These are phyloP conservation scores for Ulota crispa DNA, from an alignment of 225 moss, liverwort and hornwort species.

Conservation along the genomic window DNA sequence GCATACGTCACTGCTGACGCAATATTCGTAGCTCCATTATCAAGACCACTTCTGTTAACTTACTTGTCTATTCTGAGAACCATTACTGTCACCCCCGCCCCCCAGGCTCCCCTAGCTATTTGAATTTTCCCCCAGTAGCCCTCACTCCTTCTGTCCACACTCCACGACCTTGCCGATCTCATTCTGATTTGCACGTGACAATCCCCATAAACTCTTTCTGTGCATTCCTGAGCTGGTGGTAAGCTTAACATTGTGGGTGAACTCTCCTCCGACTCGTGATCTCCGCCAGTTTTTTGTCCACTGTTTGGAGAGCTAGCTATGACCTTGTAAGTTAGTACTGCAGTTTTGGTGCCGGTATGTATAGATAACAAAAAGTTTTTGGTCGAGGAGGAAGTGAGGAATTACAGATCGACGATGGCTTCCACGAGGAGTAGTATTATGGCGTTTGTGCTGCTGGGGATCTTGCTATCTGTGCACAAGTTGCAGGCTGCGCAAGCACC, in stretches of 20 bases:
- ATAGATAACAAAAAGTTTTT: neutral
- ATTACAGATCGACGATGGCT: neutral
- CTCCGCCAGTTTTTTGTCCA: neutral
- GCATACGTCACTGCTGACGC: neutral
- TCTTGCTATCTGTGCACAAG: neutral
- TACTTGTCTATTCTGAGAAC: neutral
- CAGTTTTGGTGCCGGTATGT: neutral
- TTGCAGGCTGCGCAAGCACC: conserved; percentile 33
- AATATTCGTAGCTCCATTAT: neutral
- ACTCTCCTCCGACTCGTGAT: neutral
- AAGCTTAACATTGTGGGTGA: too few relatives aligned
- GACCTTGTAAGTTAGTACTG: neutral
- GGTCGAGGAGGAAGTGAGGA: neutral
- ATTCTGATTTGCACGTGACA: neutral
- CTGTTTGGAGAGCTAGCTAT: neutral
- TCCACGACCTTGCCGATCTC: neutral
- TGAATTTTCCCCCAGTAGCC: neutral
- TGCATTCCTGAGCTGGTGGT: neutral
- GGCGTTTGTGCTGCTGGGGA: neutral
- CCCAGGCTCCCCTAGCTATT: conserved; percentile 2
- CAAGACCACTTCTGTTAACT: neutral
- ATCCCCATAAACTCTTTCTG: neutral
- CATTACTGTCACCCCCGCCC: neutral
- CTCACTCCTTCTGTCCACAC: neutral
- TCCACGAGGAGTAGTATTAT: neutral